Evolutionary conservation across 2,329 filamentous ascomycete species (phyloP).

Genomic region (Sarocladium strictum): DNA sequence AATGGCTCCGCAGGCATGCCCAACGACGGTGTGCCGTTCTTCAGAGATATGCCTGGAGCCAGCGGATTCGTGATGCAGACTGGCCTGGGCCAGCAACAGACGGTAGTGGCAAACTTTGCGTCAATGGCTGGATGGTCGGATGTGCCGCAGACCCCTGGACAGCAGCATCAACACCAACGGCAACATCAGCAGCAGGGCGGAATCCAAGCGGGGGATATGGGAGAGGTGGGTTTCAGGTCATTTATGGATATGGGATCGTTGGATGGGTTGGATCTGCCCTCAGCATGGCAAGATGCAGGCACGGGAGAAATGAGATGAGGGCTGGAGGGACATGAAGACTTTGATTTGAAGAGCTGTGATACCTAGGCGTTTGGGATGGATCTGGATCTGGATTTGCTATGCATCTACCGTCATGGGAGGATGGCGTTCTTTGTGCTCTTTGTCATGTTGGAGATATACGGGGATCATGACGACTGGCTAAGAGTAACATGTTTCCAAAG

Average conservation of each 20-base stretch:
- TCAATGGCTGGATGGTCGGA: slow-evolving; percentile 26
- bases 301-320: slow-evolving; percentile 9
- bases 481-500: too few relatives aligned
- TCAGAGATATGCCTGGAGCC: background rate
- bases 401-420: background rate
- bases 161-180: background rate
- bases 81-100: background rate
- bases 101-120: background rate
- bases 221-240: slow-evolving; percentile 50
- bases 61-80: slow-evolving; percentile 5
- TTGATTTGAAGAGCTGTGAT: background rate
- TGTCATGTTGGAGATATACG: too few relatives aligned
- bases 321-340: background rate
- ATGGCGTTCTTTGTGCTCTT: background rate
- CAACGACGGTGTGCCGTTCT: slow-evolving; percentile 8
- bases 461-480: too few relatives aligned
- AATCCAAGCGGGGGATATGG: slow-evolving; percentile 43
- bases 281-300: slow-evolving; percentile 35
- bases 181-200: slow-evolving; percentile 23
- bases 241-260: slow-evolving; percentile 55
- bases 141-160: slow-evolving; percentile 17
- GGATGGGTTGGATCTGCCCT: slow-evolving; percentile 52
- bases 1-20: slow-evolving; percentile 32
- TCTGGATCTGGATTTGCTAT: background rate
- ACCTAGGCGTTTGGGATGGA: background rate